Evolutionary conservation across 495 filamentous ascomycete species (phyloP).

Genomic region (Chaetomidium leptoderma): DNA sequence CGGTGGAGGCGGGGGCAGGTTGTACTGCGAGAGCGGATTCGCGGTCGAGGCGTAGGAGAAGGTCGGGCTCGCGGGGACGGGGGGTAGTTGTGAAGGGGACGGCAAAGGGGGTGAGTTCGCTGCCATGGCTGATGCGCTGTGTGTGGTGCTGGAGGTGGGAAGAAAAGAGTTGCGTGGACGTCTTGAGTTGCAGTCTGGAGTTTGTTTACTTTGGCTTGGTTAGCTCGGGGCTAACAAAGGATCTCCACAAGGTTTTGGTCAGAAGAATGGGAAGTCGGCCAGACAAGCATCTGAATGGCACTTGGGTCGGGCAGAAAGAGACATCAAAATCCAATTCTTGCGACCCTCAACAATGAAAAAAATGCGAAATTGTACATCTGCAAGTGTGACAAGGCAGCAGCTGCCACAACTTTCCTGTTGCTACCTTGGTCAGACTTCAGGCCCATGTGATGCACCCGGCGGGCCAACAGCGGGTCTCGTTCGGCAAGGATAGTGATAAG

Average conservation of each 20-base stretch:
- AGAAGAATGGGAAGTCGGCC: not conserved
- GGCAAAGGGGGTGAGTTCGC: slow-evolving; percentile 41
- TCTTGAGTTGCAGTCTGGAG: not conserved
- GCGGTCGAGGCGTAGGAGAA: slow-evolving; percentile 59
- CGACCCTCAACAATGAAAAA: not conserved
- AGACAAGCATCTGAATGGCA: not conserved
- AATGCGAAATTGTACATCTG: not conserved
- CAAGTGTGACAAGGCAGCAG: not conserved
- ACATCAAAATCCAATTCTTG: not conserved
- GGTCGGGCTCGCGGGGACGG: slow-evolving; percentile 54
- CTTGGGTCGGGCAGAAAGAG: not conserved
- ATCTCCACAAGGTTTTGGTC: not conserved
- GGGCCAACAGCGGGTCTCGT: slow-evolving; percentile 10
- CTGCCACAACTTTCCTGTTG: too few species aligned
- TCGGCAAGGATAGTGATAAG: slow-evolving; percentile 8
- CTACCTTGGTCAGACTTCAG: too few species aligned
- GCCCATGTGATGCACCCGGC: slow-evolving; percentile 10
- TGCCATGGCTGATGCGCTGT: slow-evolving; percentile 18
- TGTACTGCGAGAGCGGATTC: slow-evolving; percentile 52
- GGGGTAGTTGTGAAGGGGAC: slow-evolving; percentile 45
- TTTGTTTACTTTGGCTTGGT: slow-evolving; percentile 6
- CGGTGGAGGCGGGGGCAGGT: slow-evolving; percentile 54
- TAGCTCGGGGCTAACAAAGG: not conserved
- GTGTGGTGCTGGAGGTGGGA: not conserved
- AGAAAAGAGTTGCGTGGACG: not conserved